phyloP scores from a whole-genome alignment of 106 monocot species.

The Allium fistulosum region DNA sequence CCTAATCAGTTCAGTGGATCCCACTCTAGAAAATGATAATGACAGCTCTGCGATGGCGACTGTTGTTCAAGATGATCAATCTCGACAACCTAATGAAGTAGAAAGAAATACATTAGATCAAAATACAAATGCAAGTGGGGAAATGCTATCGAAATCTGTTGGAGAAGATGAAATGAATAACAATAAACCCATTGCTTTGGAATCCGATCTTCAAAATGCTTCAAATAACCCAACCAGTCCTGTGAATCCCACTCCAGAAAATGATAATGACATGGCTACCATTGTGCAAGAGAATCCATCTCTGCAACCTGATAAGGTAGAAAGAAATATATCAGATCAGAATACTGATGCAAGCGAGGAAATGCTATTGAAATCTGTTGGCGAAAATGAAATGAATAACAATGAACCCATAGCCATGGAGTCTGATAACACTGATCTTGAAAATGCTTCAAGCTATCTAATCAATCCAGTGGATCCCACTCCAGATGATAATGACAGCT shows the following conservation, averaged over 20 bases:
- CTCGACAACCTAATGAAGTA: constrained; percentile 9
- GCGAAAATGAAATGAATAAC: constrained; percentile 57
- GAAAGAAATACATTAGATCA: constrained; percentile 11
- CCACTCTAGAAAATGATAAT: constrained; percentile 8
- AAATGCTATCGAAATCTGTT: constrained; percentile 82
- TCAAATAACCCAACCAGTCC: background rate
- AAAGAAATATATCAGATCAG: constrained; percentile 12
- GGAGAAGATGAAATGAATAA: constrained; percentile 62
- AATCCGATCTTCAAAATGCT: constrained; percentile 21
- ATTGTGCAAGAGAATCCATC: constrained; percentile 10
- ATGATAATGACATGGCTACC: constrained; percentile 11
- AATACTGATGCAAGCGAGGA: constrained; percentile 22
- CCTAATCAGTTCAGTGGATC: background rate
- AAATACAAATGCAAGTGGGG: constrained; percentile 58
- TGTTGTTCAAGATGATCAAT: constrained; percentile 9
- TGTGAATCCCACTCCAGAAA: constrained; percentile 7
- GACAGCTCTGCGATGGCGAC: constrained; percentile 8
- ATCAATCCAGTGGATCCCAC: constrained; percentile 7
- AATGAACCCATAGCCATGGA: constrained; percentile 22
- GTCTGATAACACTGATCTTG: constrained; percentile 6
- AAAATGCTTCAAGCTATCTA: constrained; percentile 1
- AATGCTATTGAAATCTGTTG: constrained; percentile 80
- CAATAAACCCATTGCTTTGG: constrained; percentile 16
- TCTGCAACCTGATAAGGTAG: constrained; percentile 9
- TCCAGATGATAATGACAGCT: constrained; percentile 6